phyloP scores from a whole-genome alignment of 768 basidiomycete genomes.

The Rhizopogon sp. region DNA sequence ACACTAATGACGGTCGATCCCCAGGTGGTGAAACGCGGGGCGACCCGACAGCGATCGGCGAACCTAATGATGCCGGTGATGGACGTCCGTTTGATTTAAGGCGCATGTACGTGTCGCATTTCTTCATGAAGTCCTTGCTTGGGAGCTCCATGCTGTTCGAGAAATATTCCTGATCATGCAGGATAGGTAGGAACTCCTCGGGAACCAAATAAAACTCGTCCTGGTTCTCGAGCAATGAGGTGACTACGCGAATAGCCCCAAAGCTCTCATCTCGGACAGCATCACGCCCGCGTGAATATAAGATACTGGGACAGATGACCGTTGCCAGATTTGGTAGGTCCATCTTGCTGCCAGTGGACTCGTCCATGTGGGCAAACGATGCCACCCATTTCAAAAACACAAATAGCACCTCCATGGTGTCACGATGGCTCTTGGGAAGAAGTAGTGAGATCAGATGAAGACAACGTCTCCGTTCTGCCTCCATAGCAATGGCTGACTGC shows the following conservation, averaged over 20 bases:
- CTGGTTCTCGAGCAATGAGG: conserved; percentile 83
- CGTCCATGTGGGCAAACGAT: conserved; percentile 96
- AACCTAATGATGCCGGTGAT: conserved; percentile 25
- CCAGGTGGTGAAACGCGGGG: conserved; percentile 28
- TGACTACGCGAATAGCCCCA: conserved; percentile 78
- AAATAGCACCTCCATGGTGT: conserved; percentile 96
- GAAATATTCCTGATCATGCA: conserved; percentile 92
- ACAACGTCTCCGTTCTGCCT: conserved; percentile 74
- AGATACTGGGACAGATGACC: conserved; percentile 96
- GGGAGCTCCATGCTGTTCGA: conserved; percentile 83
- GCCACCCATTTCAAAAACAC: conserved; percentile 99
- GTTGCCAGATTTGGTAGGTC: conserved; percentile 93
- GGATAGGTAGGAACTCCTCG: conserved; percentile 77
- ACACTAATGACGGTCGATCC: conserved; percentile 43
- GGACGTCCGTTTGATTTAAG: conserved; percentile 55
- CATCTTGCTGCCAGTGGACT: conserved; percentile 98
- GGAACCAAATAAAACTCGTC: conserved; percentile 97
- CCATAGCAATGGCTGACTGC: conserved; percentile 72
- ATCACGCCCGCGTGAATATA: conserved; percentile 83
- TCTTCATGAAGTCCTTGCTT: conserved; percentile 93
- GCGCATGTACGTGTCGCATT: conserved; percentile 87
- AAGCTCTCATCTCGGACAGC: conserved; percentile 93
- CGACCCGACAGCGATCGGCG: conserved; percentile 18
- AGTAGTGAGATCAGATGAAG: conserved; percentile 84
- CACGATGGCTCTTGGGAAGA: conserved; percentile 89